A percentile compares a stretch with the other conserved stretches of the same genome.
phyloP scores from a whole-genome alignment of 805 yeast genomes.

The Yamadazyma phyllophila region DNA sequence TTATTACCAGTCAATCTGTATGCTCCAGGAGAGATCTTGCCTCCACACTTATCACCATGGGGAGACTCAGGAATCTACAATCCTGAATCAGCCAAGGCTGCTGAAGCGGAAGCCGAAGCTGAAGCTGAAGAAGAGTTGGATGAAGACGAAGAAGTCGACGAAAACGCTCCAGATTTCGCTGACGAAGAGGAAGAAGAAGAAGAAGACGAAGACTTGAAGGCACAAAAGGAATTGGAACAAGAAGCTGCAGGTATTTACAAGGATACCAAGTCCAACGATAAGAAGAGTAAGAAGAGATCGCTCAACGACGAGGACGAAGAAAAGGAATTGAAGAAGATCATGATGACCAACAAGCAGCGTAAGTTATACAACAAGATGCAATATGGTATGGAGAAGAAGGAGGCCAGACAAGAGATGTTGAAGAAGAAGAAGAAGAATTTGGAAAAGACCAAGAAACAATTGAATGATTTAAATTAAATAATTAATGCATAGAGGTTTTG shows the following conservation, averaged over 20 bases:
- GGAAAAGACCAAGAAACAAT: slow-evolving; percentile 55
- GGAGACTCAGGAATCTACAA: slow-evolving; percentile 91
- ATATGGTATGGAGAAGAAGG: slow-evolving; percentile 82
- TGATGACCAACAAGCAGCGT: slow-evolving; percentile 98
- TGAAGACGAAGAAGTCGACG: slow-evolving; percentile 49
- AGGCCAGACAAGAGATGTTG: slow-evolving; percentile 66
- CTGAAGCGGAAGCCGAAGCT: slow-evolving; percentile 36
- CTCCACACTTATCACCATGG: slow-evolving; percentile 99
- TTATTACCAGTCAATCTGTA: slow-evolving; percentile 76
- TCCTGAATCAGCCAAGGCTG: slow-evolving; percentile 63
- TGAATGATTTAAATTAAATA: slow-evolving; percentile 18
- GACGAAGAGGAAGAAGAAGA: slow-evolving; percentile 52
- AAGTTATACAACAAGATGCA: slow-evolving; percentile 93
- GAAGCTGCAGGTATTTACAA: slow-evolving; percentile 75
- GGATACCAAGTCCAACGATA: slow-evolving; percentile 28
- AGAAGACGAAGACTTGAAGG: slow-evolving; percentile 58
- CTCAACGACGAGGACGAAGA: slow-evolving; percentile 62
- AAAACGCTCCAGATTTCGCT: slow-evolving; percentile 31
- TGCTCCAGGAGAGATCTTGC: slow-evolving; percentile 92
- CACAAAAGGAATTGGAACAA: slow-evolving; percentile 81
- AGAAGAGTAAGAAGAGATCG: slow-evolving; percentile 40
- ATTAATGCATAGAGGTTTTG: slow-evolving; percentile 4
- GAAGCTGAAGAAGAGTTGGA: slow-evolving; percentile 48
- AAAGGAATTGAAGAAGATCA: slow-evolving; percentile 87
- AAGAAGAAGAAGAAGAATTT: slow-evolving; percentile 68